Conservation (phyloP, 768 basidiomycete species). For the Kwoniella shandongensis region DNA sequence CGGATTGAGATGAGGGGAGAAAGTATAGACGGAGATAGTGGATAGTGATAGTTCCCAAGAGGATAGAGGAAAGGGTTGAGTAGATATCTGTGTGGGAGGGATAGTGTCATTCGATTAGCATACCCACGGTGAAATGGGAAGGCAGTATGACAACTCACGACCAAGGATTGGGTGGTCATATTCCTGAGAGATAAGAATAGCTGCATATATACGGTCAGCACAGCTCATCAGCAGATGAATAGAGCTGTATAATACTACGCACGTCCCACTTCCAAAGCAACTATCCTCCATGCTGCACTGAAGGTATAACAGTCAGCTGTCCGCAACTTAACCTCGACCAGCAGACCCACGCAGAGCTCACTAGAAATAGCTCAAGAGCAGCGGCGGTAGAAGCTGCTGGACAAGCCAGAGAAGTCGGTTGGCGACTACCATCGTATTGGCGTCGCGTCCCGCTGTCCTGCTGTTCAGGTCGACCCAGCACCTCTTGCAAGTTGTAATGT, state of each 20-base stretch:
- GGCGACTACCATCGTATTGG: too few relatives aligned
- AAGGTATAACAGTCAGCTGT: neutral
- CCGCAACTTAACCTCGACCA: neutral
- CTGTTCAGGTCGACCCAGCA: too few relatives aligned
- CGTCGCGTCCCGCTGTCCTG: too few relatives aligned
- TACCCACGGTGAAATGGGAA: neutral
- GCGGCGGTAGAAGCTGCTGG: constrained; percentile 42
- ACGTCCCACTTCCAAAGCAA: constrained; percentile 35
- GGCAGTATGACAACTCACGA: constrained; percentile 10
- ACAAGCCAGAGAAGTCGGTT: constrained; percentile 13
- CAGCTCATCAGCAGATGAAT: too few relatives aligned
- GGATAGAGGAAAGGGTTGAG: constrained; percentile 17
- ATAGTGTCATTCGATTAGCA: neutral
- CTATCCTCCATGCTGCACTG: constrained; percentile 24
- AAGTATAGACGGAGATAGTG: constrained; percentile 42
- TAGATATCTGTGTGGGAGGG: constrained; percentile 28
- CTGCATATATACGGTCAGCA: constrained; percentile 8
- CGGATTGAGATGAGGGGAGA: constrained; percentile 33
- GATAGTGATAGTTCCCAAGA: constrained; percentile 22
- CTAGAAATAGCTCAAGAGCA: constrained; percentile 44
- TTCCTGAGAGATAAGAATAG: constrained; percentile 13
- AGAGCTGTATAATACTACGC: constrained; percentile 14
- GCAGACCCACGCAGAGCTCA: constrained; percentile 23
- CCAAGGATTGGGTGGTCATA: constrained; percentile 8
- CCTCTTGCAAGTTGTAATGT: too few relatives aligned